Evolutionary conservation across 169 alveolate genomes (phyloP).

Genomic region (Babesia ovis): DNA sequence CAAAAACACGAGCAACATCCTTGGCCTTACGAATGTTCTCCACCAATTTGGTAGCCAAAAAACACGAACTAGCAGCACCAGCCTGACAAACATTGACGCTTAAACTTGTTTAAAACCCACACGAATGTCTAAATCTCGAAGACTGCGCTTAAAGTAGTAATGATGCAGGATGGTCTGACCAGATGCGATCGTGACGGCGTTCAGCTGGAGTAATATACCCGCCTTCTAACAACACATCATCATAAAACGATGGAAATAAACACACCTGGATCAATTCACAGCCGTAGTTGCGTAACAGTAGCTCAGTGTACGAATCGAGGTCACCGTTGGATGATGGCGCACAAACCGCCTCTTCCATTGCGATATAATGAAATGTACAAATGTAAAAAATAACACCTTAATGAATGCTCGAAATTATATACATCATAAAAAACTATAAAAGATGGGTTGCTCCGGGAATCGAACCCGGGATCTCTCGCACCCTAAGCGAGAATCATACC

Average conservation of each 20-base stretch:
- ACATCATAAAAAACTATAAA: not conserved
- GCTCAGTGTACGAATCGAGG: conserved; percentile 14
- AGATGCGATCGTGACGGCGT: conserved; percentile 86
- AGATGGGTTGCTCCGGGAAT: conserved; percentile 94
- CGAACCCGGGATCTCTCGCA: conserved; percentile 99
- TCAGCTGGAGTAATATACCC: conserved; percentile 83
- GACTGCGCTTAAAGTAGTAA: conserved; percentile 82
- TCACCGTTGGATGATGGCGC: not conserved
- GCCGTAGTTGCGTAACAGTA: conserved; percentile 69
- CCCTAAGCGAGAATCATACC: conserved; percentile 98
- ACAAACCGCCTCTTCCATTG: conserved; percentile 1
- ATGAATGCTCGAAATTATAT: too few species aligned
- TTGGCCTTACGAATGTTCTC: conserved; percentile 85
- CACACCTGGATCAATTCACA: conserved; percentile 65
- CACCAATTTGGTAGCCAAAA: conserved; percentile 86
- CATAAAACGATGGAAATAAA: conserved; percentile 27
- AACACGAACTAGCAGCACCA: conserved; percentile 84
- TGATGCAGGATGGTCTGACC: conserved; percentile 87
- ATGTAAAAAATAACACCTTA: not conserved
- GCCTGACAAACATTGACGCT: conserved; percentile 35
- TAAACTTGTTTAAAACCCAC: conserved; percentile 35
- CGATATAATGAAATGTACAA: not conserved
- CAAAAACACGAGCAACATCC: conserved; percentile 81
- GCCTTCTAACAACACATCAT: conserved; percentile 72
- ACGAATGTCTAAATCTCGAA: conserved; percentile 82